Percentiles rank a stretch among this genome's conserved stretches.
Conservation (phyloP, 2,329 filamentous ascomycete genomes). For the Westerdykella aurantiaca region DNA sequence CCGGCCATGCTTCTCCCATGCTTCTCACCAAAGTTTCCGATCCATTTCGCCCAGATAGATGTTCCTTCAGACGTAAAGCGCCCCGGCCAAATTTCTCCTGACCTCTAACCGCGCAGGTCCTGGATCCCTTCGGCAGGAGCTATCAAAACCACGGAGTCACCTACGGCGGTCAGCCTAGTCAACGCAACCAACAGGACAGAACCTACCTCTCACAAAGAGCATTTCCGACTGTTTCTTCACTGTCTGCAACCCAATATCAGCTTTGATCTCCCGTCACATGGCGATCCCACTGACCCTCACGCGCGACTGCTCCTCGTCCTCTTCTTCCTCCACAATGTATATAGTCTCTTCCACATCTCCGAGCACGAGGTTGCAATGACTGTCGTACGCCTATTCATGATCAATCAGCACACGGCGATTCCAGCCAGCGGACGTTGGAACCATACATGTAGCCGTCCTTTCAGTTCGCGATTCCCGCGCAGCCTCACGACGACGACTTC, state of each 20-base stretch:
- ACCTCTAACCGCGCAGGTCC: background rate
- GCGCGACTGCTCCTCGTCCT: slow-evolving; percentile 60
- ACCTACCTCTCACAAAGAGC: slow-evolving; percentile 89
- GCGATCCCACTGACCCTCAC: slow-evolving; percentile 14
- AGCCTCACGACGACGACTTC: slow-evolving; percentile 97
- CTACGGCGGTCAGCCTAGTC: slow-evolving; percentile 19
- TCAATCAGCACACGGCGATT: slow-evolving; percentile 6
- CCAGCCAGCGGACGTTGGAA: slow-evolving; percentile 8
- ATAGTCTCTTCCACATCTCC: slow-evolving; percentile 97
- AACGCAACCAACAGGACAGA: slow-evolving; percentile 2
- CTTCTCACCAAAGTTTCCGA: too few relatives aligned
- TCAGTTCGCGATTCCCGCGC: slow-evolving; percentile 88
- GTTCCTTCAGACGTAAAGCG: background rate
- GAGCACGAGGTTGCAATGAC: slow-evolving; percentile 93
- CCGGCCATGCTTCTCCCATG: too few relatives aligned
- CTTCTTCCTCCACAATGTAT: slow-evolving; percentile 84
- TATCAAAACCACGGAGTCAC: slow-evolving; percentile 48
- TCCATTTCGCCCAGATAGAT: too few relatives aligned
- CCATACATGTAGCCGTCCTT: slow-evolving; percentile 83
- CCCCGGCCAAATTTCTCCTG: background rate
- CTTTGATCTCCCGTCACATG: background rate
- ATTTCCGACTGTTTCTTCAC: slow-evolving; percentile 97
- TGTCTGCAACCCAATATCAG: slow-evolving; percentile 53
- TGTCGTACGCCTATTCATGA: slow-evolving; percentile 77
- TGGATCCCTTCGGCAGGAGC: slow-evolving; percentile 32